Evolutionary conservation across 768 basidiomycete species (phyloP).

Genomic region (Dioszegia hungarica): DNA sequence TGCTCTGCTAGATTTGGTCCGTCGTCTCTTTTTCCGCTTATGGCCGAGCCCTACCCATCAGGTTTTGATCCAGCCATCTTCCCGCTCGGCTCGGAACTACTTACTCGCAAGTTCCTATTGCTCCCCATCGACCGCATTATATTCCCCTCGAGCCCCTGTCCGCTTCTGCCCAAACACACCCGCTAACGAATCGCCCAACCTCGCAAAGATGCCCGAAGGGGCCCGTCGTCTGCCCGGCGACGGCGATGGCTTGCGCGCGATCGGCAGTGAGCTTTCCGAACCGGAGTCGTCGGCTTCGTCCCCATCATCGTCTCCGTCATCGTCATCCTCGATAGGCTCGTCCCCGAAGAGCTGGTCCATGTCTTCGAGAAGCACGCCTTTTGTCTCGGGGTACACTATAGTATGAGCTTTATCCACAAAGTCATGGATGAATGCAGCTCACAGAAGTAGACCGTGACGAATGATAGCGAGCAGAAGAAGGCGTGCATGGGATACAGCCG

Average conservation of each 20-base stretch:
- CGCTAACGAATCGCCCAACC: slow-evolving; percentile 6
- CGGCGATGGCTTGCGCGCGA: slow-evolving; percentile 26
- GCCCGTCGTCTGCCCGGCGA: slow-evolving; percentile 7
- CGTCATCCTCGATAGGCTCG: slow-evolving; percentile 27
- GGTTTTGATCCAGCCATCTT: background rate
- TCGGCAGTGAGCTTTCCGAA: slow-evolving; percentile 31
- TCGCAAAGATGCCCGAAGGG: slow-evolving; percentile 11
- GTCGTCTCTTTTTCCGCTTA: slow-evolving; percentile 10
- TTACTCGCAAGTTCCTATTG: slow-evolving; percentile 48
- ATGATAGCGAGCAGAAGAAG: slow-evolving; percentile 82
- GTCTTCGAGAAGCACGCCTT: slow-evolving; percentile 42
- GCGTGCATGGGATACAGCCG: slow-evolving; percentile 92
- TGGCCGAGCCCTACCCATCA: slow-evolving; percentile 26
- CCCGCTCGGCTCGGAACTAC: no score
- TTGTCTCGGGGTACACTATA: slow-evolving; percentile 45
- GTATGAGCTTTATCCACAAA: background rate
- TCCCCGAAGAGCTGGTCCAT: slow-evolving; percentile 47
- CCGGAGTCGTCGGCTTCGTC: slow-evolving; percentile 20
- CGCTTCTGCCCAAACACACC: slow-evolving; percentile 14
- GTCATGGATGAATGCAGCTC: background rate
- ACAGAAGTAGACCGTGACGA: slow-evolving; percentile 57
- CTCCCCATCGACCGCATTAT: slow-evolving; percentile 28
- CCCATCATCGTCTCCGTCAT: slow-evolving; percentile 28
- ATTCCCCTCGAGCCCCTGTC: slow-evolving; percentile 21
- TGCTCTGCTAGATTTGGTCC: background rate